These are phyloP conservation scores for Tranzscheliella williamsii DNA, from an alignment of 1,284 basidiomycete genomes.

Conservation along the genomic window DNA sequence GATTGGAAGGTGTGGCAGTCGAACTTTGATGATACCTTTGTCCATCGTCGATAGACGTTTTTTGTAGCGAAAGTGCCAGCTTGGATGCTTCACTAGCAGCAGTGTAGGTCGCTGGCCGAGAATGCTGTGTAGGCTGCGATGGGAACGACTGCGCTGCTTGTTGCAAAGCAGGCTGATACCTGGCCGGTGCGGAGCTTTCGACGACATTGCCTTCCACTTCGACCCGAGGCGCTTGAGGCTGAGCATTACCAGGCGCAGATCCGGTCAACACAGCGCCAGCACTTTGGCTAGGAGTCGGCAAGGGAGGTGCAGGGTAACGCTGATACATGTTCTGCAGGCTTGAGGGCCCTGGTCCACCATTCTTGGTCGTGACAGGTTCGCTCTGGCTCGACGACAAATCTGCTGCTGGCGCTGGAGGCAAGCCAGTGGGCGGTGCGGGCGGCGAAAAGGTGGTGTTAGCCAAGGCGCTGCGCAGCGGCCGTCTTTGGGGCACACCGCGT, in stretches of 20 bases:
- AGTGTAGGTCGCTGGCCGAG: not conserved
- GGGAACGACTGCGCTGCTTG: conserved; percentile 1
- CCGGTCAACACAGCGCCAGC: too few relatives aligned
- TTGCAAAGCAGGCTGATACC: not conserved
- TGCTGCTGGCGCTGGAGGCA: too few relatives aligned
- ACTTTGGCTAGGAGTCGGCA: too few relatives aligned
- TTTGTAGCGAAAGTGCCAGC: conserved; percentile 16
- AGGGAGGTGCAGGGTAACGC: too few relatives aligned
- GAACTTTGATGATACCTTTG: too few relatives aligned
- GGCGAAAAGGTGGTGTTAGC: conserved; percentile 33
- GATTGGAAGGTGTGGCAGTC: not conserved
- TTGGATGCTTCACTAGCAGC: not conserved
- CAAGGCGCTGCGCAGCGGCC: conserved; percentile 26
- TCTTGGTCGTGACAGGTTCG: conserved; percentile 15
- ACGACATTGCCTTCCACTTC: too few relatives aligned
- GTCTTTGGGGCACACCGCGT: conserved; percentile 38
- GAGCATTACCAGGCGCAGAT: too few relatives aligned
- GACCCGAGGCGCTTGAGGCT: too few relatives aligned
- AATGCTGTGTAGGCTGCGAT: not conserved
- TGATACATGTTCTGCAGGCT: too few relatives aligned
- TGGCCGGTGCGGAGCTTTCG: not conserved
- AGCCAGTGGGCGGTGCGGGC: conserved; percentile 13
- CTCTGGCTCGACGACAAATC: conserved; percentile 26
- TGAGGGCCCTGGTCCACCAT: too few relatives aligned
- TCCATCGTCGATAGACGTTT: conserved; percentile 1